Base-by-base conservation (phyloP, 495 filamentous ascomycete genomes). In the Massariosphaeria phaeospora region DNA sequence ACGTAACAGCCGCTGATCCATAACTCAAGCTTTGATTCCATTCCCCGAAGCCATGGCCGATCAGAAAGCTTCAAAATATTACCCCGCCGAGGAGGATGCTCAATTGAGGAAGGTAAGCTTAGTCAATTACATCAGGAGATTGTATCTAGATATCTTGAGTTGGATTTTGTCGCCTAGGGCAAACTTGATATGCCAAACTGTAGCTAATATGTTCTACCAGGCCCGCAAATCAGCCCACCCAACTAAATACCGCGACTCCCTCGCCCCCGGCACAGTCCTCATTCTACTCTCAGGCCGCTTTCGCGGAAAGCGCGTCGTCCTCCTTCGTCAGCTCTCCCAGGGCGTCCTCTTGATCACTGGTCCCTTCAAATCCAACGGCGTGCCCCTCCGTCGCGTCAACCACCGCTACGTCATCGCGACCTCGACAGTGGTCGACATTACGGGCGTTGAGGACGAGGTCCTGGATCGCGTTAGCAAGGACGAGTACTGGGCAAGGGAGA, bases 331-430 rank as follows among this genome's bases (percentile, higher is more conserved):
- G 75, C 88, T 99, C 69, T 77, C 86, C 67, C 86, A 96, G 77
- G 94, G 94, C 74, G 87, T 96, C 58, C 89, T 99, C 68, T 88
- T 99, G 67, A 87, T 99, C 62, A 99, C 94, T 66, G 94, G 94
- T 64, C 94, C 94, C 70, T 99, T 96, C 85, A 97, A 95, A 83
- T 84, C 96, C 77, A 99, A 99, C 78, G 94, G 94, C 75, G 94
- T 99, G 55, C 94, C 94, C 56, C 85, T 99, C 68, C 84, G 94
- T 70, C 82, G 94, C 73, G 93, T 99, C 69, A 99, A 99, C 79
- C 76, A 91, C 66, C 85, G 94, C 79, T 99, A 97, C 75, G 94
- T 99, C 58, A 97, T 97, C 72, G 91, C 91, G 67, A 99, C 94
- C 65, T 93, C 85, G 66, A 84, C 84, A 66, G 86, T 84, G 70